phyloP scores from a whole-genome alignment of 1,139 yeast species.

The Suhomyces anneliseae region DNA sequence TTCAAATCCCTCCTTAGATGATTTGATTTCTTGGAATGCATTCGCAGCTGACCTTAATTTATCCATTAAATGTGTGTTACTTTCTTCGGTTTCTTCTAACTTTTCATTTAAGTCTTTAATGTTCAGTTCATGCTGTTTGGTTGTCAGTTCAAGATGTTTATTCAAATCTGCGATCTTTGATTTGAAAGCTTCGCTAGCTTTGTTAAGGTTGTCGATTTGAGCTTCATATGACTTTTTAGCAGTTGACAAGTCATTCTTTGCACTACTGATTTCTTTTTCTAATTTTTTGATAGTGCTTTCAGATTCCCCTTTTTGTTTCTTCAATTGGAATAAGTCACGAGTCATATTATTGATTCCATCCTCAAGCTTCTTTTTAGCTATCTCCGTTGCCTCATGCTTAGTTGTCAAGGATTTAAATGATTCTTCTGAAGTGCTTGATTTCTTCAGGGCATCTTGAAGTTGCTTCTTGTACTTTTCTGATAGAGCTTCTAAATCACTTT shows the following conservation, averaged over 20 bases:
- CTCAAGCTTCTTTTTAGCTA: constrained; percentile 69
- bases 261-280: constrained; percentile 38
- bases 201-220: constrained; percentile 23
- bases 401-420: constrained; percentile 21
- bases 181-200: constrained; percentile 24
- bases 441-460: constrained; percentile 30
- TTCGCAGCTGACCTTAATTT: constrained; percentile 49
- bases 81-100: constrained; percentile 33
- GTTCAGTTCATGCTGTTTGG: constrained; percentile 14
- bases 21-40: constrained; percentile 42
- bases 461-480: constrained; percentile 31
- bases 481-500: constrained; percentile 24
- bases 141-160: constrained; percentile 14
- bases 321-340: constrained; percentile 69
- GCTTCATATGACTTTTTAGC: constrained; percentile 22
- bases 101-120: constrained; percentile 23
- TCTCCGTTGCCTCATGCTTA: constrained; percentile 31
- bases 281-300: constrained; percentile 43
- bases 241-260: constrained; percentile 13
- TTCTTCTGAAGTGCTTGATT: constrained; percentile 23
- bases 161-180: constrained; percentile 25
- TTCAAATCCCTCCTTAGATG: constrained; percentile 19
- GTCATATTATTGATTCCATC: constrained; percentile 91
- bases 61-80: constrained; percentile 39
- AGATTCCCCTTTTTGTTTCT: constrained; percentile 56